These are phyloP conservation scores for Taphrina populina DNA, from an alignment of 1,139 yeast genomes.

Conservation along the genomic window DNA sequence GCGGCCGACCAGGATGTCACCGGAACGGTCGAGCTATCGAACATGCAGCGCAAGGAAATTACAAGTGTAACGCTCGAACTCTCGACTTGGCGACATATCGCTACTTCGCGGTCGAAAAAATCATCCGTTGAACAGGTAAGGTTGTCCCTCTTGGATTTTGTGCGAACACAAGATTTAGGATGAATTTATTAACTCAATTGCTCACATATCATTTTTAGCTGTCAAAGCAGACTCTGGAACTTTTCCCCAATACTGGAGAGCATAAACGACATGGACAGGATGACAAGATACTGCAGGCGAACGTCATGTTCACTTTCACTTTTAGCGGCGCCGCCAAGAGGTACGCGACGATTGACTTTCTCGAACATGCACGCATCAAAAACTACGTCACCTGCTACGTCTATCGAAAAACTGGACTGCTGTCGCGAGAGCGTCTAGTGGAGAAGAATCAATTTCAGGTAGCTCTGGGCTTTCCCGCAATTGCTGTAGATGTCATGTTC, in stretches of 20 bases:
- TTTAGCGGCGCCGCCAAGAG: conserved; percentile 16
- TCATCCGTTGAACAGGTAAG: conserved; percentile 23
- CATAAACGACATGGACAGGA: conserved; percentile 23
- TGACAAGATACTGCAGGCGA: conserved; percentile 11
- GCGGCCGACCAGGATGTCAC: conserved; percentile 18
- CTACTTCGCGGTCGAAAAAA: conserved; percentile 8
- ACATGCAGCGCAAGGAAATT: conserved; percentile 25
- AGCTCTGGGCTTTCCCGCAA: conserved; percentile 4
- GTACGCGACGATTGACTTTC: conserved; percentile 23
- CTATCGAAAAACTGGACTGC: conserved; percentile 19
- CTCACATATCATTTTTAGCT: neutral
- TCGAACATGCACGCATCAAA: conserved; percentile 30
- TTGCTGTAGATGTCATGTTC: conserved; percentile 28
- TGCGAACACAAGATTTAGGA: neutral
- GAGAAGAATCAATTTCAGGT: conserved; percentile 31
- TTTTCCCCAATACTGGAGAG: conserved; percentile 21
- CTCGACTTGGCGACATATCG: conserved; percentile 26
- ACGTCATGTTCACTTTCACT: conserved; percentile 30
- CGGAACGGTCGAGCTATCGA: conserved; percentile 24
- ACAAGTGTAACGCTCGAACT: conserved; percentile 22
- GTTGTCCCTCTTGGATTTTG: neutral
- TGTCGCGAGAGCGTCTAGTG: conserved; percentile 15
- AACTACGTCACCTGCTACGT: conserved; percentile 30
- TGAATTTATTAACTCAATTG: neutral
- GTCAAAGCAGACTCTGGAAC: conserved; percentile 21